Conservation (phyloP, 2,329 filamentous ascomycete species). For the Botryotinia globosa region DNA sequence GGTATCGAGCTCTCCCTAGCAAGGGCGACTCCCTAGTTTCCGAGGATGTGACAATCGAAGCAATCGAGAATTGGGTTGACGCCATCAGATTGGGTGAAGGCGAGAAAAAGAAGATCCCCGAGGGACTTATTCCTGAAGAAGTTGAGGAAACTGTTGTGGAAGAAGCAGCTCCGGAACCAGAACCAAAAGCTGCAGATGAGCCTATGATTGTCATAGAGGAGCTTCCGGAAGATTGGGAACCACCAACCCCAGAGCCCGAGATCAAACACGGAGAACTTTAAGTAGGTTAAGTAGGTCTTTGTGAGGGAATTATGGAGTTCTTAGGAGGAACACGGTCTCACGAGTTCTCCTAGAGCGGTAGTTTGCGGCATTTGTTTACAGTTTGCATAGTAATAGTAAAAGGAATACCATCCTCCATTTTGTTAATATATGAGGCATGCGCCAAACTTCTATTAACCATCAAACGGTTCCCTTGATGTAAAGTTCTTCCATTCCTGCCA, state of each 20-base stretch:
- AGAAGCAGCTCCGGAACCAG: constrained; percentile 35
- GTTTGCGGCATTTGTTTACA: background rate
- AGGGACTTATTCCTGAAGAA: constrained; percentile 51
- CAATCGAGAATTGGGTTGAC: constrained; percentile 84
- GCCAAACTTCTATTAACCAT: background rate
- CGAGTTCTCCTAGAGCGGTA: background rate
- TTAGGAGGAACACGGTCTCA: background rate
- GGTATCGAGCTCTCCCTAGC: constrained; percentile 70
- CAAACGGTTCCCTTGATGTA: background rate
- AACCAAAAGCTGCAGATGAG: constrained; percentile 23
- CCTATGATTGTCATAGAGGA: constrained; percentile 9
- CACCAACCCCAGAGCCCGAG: constrained; percentile 16
- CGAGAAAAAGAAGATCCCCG: constrained; percentile 70
- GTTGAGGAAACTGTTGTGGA: constrained; percentile 45
- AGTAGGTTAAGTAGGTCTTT: background rate
- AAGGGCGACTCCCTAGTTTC: constrained; percentile 36
- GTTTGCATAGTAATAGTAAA: background rate
- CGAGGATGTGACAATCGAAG: constrained; percentile 52
- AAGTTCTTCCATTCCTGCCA: background rate
- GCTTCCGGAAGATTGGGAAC: constrained; percentile 8
- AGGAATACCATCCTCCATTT: constrained; percentile 2
- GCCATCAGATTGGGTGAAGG: constrained; percentile 87
- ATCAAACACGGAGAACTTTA: constrained; percentile 23
- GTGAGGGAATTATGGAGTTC: background rate
- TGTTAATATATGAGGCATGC: background rate